A percentile compares a stretch with the other conserved stretches of the same genome.
Evolutionary conservation across 2,329 filamentous ascomycete species (phyloP).

Genomic region (Fusarium sublunatum): DNA sequence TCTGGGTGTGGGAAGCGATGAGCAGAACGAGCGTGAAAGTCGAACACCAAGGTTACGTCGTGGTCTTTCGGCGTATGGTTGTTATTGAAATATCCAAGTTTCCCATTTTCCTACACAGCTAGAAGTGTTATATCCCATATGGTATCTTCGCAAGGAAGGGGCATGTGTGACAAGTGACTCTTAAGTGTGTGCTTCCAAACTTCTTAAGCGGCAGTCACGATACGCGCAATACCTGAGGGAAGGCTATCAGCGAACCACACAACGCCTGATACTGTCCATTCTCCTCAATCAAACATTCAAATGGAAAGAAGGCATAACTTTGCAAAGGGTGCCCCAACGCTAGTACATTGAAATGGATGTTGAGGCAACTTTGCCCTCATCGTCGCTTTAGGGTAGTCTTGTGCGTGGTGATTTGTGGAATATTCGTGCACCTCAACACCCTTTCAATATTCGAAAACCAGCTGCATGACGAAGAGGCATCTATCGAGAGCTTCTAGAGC

Average conservation of each 20-base stretch:
- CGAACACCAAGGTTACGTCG: not conserved
- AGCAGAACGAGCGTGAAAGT: not conserved
- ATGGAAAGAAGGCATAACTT: not conserved
- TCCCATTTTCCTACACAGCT: not conserved
- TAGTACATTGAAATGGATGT: no score
- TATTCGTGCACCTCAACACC: no score
- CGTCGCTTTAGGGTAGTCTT: no score
- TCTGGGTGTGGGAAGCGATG: not conserved
- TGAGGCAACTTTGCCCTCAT: no score
- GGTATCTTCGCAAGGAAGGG: not conserved
- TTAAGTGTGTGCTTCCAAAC: not conserved
- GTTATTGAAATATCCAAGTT: not conserved
- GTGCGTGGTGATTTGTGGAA: no score
- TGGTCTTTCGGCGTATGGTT: not conserved
- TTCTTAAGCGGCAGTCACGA: not conserved
- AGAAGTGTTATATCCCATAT: not conserved
- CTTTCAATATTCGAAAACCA: no score
- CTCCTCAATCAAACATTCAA: not conserved
- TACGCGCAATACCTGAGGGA: not conserved
- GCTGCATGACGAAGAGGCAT: no score
- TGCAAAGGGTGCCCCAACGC: no score
- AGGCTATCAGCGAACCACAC: not conserved
- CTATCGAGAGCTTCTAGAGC: no score
- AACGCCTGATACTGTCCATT: not conserved
- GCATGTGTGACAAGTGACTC: not conserved